These are phyloP conservation scores for Melaleuca quinquenervia DNA, from an alignment of 345 rosid genomes.

Conservation along the genomic window DNA sequence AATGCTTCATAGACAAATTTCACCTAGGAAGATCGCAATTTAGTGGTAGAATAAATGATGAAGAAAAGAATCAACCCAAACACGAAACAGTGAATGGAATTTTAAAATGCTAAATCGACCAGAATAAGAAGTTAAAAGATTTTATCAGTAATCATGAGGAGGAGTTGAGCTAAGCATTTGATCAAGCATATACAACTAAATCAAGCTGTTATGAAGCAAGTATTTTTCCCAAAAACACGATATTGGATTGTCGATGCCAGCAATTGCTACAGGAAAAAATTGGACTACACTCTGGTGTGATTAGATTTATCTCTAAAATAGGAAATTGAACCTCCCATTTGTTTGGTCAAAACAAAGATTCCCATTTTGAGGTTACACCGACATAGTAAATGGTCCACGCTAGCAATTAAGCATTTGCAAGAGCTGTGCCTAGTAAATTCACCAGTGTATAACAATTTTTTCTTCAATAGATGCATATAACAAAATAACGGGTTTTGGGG, in stretches of 20 bases:
- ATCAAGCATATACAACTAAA: not conserved
- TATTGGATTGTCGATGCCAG: not conserved
- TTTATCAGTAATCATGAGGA: not conserved
- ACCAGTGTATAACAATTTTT: not conserved
- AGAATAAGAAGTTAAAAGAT: not conserved
- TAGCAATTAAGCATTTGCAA: not conserved
- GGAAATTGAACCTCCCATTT: no score
- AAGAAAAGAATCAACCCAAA: not conserved
- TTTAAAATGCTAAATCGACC: not conserved
- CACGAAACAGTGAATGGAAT: not conserved
- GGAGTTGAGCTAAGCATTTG: not conserved
- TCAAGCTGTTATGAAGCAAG: not conserved
- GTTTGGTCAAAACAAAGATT: not conserved
- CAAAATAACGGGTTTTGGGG: not conserved
- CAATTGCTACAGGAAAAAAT: not conserved
- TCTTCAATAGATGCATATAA: not conserved
- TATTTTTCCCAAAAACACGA: not conserved
- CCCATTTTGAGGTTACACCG: not conserved
- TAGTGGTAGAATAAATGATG: not conserved
- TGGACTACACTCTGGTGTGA: not conserved
- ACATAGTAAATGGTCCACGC: not conserved
- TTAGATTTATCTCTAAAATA: not conserved
- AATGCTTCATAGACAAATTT: conserved; percentile 90
- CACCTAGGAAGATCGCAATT: conserved; percentile 34
- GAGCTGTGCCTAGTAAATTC: not conserved